Percentiles rank a stretch among this genome's conserved stretches.
Conservation (phyloP, 2,329 filamentous ascomycete genomes). For the Byssothecium circinans region DNA sequence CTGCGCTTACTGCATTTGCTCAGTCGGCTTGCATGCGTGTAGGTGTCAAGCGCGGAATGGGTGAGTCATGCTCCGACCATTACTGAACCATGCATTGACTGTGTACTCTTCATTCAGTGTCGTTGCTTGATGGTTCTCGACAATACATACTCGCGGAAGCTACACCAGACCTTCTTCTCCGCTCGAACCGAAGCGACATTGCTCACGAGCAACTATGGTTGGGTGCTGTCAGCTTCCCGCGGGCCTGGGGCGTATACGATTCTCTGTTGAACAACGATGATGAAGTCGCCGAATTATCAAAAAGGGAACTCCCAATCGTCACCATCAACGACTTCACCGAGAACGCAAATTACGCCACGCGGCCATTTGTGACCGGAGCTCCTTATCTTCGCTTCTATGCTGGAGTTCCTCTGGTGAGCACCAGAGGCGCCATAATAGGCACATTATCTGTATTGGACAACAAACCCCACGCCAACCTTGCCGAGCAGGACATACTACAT, state of each 20-base stretch:
- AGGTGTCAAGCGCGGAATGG: slow-evolving; percentile 14
- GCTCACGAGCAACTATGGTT: slow-evolving; percentile 25
- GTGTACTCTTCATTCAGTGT: slow-evolving; percentile 16
- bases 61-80: not conserved
- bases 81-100: not conserved
- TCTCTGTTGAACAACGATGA: slow-evolving; percentile 13
- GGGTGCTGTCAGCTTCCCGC: slow-evolving; percentile 34
- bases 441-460: slow-evolving; percentile 25
- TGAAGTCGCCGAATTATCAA: slow-evolving; percentile 1
- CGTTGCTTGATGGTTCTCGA: slow-evolving; percentile 36
- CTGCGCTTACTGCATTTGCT: slow-evolving; percentile 37
- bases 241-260: slow-evolving; percentile 29
- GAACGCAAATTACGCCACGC: slow-evolving; percentile 6
- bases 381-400: slow-evolving; percentile 27
- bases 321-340: slow-evolving; percentile 21
- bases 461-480: slow-evolving; percentile 16
- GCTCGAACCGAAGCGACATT: slow-evolving; percentile 8
- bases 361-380: slow-evolving; percentile 14
- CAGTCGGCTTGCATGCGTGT: slow-evolving; percentile 42
- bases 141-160: slow-evolving; percentile 46
- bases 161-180: slow-evolving; percentile 33
- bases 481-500: slow-evolving; percentile 13
- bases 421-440: slow-evolving; percentile 22
- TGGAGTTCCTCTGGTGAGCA: slow-evolving; percentile 23
- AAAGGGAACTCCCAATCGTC: slow-evolving; percentile 5